Percentiles rank a stretch among this genome's conserved stretches.
Evolutionary conservation across 1,284 basidiomycete genomes (phyloP).

Genomic region (Naganishia sp.): DNA sequence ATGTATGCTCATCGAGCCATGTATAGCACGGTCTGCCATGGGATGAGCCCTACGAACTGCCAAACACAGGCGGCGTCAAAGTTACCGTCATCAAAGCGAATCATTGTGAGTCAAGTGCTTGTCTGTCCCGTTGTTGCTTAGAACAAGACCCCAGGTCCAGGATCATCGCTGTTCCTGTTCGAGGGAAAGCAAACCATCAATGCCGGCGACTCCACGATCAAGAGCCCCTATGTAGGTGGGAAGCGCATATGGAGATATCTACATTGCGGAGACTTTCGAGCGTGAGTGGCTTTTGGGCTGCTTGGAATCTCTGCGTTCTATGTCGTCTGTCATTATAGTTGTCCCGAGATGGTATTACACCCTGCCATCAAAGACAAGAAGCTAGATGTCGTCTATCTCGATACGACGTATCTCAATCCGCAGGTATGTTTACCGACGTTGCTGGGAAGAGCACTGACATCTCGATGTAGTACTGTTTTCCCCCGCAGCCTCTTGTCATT

Average conservation of each 20-base stretch:
- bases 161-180: conserved; percentile 89
- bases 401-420: conserved; percentile 94
- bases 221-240: conserved; percentile 70
- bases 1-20: not conserved
- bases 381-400: conserved; percentile 87
- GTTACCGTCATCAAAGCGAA: conserved; percentile 97
- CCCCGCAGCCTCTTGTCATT: conserved; percentile 88
- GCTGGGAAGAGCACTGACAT: not conserved
- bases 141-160: conserved; percentile 64
- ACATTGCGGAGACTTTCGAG: conserved; percentile 93
- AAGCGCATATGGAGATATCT: conserved; percentile 77
- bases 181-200: conserved; percentile 85
- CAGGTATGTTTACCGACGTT: conserved; percentile 58
- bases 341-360: conserved; percentile 78
- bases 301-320: too few species aligned
- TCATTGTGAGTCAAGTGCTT: conserved; percentile 66
- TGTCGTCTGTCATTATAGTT: conserved; percentile 47
- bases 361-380: conserved; percentile 73
- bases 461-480: conserved; percentile 76
- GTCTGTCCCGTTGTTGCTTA: not conserved
- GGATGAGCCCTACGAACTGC: conserved; percentile 71
- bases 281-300: conserved; percentile 52
- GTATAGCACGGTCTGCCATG: conserved; percentile 64
- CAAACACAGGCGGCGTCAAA: conserved; percentile 77
- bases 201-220: conserved; percentile 76